Base-by-base conservation (phyloP, 2,329 filamentous ascomycete genomes). In the Purpureocillium lavendulum region DNA sequence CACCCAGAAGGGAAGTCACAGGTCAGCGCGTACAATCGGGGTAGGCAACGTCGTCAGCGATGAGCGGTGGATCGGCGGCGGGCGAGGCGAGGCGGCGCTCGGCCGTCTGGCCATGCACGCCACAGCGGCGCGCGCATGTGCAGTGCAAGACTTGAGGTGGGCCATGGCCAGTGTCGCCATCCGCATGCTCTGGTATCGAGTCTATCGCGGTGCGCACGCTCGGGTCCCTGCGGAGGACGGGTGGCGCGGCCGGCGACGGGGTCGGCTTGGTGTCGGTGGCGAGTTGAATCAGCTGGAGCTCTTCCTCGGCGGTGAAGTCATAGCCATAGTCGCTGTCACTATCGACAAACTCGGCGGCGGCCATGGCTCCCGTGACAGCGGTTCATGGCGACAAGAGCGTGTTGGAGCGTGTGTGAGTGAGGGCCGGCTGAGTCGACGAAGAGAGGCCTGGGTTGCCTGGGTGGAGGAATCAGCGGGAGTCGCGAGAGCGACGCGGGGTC, bases 21-120 rank as follows among this genome's bases (percentile, higher is more conserved):
- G n/a, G n/a, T n/a, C n/a, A n/a, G n/a, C n/a, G 65, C 71, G 53
- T 58, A 81, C 77, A 58, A 64, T 75, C 67, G 54, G 75, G 67
- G 60, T 74, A 75, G 46, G 45, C 44, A 56, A 70, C 49, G 38
- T 57, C 49, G 42, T 56, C 44, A 38, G 4, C 29, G 29, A 13
- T 12, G 29, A 10, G 6, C 10, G 21, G 21, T 51, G 39, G 33
- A 45, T 30, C 33, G 46, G 41, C 10, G 44, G 24, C 38, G 44
- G 32, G 21, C n/a, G 21, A 10, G 21, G 10, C 21, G 21, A 26
- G 21, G 6, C 21, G 21, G 21, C 21, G 5, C 6, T 26, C 21
- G 10, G 21, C 5, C 10, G 21, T 10, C 21, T 26, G 21, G 10
- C 10, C 6, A 26, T 26, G 21, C 21, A 26, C 21, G 21, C 5